Base-by-base conservation (phyloP, 1,284 basidiomycete genomes). In the Puccinia horiana region DNA sequence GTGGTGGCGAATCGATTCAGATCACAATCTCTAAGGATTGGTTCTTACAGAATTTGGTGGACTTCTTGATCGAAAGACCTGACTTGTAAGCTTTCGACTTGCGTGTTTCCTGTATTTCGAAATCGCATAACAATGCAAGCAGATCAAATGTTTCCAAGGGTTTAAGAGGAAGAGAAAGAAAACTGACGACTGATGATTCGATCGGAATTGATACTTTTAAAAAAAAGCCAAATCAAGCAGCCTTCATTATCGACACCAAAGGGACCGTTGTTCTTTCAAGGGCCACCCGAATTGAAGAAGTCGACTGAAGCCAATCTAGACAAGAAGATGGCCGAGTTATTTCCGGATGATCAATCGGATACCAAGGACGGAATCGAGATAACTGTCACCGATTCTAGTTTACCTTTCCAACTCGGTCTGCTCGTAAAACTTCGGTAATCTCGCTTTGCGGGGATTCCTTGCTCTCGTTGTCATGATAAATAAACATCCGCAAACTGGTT, bases 191-290 rank as follows among this genome's bases (percentile, higher is more conserved):
- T n/a, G n/a, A 61, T 1, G 56, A 14, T 54, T 54, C 52, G 20
- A 20, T 54, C 12, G 18, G 20, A 12, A 5, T 54, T 20, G 5
- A 5, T 54, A 16, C 23, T 54, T 54, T 54, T 54, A 29, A 8
- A 8, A 73, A 11, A 42, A 86, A 97, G 95, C 84, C 95, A 97
- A 91, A 92, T 97, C 88, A 95, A 95, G 88, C 94, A 92, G 85
- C 95, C 95, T 0, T 96, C 94, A 0, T 87, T 97, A 61, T 93
- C 93, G 90, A 91, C 26, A 88, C 82, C 85, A 20, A 86, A 88
- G 16, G 90, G 89, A 83, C 92, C 92, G 77, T 91, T 99, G 65
- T 99, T 96, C 89, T 92, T 95, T 86, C 94, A 96, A 87, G 93
- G 93, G 0, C 96, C 97, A 6, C 93, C 93, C 3, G 93, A 95